Evolutionary conservation across 2,329 filamentous ascomycete genomes (phyloP).

Genomic region (Acrocalymma vagum): DNA sequence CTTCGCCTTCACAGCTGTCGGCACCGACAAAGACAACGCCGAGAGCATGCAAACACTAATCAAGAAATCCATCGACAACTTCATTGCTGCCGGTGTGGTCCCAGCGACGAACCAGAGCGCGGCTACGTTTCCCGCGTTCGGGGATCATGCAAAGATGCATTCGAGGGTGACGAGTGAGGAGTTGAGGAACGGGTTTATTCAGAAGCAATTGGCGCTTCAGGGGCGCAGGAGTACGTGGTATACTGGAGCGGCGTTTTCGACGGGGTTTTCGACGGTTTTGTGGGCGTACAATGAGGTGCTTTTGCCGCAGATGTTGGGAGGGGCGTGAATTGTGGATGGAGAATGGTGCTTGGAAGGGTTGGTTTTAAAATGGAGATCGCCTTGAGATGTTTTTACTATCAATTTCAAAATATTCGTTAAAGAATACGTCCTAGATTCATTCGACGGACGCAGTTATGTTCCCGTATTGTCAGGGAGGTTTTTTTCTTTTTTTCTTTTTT

Average conservation of each 20-base stretch:
- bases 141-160: conserved; percentile 5
- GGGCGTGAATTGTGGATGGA: too few relatives aligned
- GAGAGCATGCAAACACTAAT: conserved; percentile 5
- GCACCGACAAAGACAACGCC: not conserved
- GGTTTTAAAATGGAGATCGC: too few relatives aligned
- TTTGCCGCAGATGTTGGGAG: conserved; percentile 1
- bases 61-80: conserved; percentile 4
- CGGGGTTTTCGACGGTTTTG: conserved; percentile 3
- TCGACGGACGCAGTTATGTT: too few relatives aligned
- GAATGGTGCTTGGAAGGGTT: too few relatives aligned
- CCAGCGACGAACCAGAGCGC: not conserved
- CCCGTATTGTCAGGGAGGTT: too few relatives aligned
- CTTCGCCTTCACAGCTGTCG: conserved; percentile 5
- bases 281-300: conserved; percentile 6
- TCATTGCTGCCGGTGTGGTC: not conserved
- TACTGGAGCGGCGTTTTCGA: conserved; percentile 1
- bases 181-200: conserved; percentile 3
- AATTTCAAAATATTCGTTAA: too few relatives aligned
- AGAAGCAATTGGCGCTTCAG: conserved; percentile 3
- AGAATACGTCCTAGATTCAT: too few relatives aligned
- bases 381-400: too few relatives aligned
- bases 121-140: conserved; percentile 1
- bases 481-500: too few relatives aligned
- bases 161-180: conserved; percentile 3
- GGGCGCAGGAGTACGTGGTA: conserved; percentile 3